Conservation (phyloP, 176 grass and related monocot genomes). For the Musa troglodytarum region DNA sequence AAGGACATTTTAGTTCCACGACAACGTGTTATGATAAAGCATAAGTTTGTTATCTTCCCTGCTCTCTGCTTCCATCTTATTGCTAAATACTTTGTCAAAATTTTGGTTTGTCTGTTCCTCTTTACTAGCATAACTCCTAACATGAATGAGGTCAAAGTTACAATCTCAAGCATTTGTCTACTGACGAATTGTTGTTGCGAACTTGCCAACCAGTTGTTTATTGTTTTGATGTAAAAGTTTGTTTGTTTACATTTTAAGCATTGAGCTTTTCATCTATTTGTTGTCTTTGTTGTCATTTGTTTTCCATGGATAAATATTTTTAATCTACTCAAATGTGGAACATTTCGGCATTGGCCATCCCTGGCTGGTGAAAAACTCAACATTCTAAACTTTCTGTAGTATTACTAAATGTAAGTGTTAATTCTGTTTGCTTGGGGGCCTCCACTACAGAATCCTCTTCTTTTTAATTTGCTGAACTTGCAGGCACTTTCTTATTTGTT, state of each 20-base stretch:
- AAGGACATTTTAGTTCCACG: too few relatives aligned
- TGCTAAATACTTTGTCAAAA: too few relatives aligned
- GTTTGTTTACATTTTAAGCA: neutral
- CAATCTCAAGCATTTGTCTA: too few relatives aligned
- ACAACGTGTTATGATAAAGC: too few relatives aligned
- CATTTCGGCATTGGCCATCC: neutral
- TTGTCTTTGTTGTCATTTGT: neutral
- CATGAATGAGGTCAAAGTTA: too few relatives aligned
- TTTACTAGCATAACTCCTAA: too few relatives aligned
- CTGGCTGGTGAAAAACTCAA: neutral
- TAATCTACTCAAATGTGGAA: neutral
- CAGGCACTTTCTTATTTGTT: constrained; percentile 90
- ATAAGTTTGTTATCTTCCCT: too few relatives aligned
- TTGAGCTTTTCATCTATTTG: neutral
- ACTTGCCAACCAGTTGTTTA: neutral
- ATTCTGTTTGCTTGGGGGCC: neutral
- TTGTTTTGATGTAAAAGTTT: neutral
- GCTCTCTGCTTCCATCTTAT: too few relatives aligned
- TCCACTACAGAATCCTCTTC: neutral
- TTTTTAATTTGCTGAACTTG: neutral
- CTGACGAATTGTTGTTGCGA: too few relatives aligned
- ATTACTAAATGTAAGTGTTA: neutral
- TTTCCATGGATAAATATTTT: neutral
- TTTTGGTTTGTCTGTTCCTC: too few relatives aligned
- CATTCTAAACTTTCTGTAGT: neutral